These are phyloP conservation scores for Ampelomyces quisqualis DNA, from an alignment of 2,329 filamentous ascomycete species.

Conservation along the genomic window DNA sequence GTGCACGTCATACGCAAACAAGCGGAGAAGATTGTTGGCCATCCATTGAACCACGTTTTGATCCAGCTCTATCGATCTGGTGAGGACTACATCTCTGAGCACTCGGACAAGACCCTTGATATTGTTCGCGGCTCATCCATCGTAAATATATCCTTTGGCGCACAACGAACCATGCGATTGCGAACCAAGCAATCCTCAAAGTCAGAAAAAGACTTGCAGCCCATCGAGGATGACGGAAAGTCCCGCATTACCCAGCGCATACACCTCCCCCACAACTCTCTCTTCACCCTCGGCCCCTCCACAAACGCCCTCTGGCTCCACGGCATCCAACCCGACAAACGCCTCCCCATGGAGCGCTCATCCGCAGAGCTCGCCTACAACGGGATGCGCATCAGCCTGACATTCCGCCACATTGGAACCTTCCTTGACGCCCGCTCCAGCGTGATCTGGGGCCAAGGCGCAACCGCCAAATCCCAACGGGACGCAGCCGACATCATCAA, in stretches of 20 bases:
- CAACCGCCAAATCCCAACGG: constrained; percentile 64
- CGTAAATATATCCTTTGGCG: constrained; percentile 91
- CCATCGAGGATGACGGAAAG: too few species aligned
- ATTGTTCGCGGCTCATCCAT: constrained; percentile 79
- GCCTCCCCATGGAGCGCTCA: constrained; percentile 66
- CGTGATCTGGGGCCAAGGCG: constrained; percentile 90
- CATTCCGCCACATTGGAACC: constrained; percentile 86
- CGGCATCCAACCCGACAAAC: constrained; percentile 85
- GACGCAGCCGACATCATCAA: constrained; percentile 67
- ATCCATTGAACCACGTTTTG: constrained; percentile 83
- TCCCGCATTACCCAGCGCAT: constrained; percentile 61
- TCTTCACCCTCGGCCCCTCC: constrained; percentile 75
- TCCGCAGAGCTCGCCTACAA: constrained; percentile 68
- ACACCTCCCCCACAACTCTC: constrained; percentile 80
- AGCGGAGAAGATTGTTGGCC: constrained; percentile 72
- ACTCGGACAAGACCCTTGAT: constrained; percentile 95
- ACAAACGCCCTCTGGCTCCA: constrained; percentile 91
- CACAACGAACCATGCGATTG: constrained; percentile 84
- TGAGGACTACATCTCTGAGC: constrained; percentile 90
- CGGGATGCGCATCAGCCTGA: constrained; percentile 84
- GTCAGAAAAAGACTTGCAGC: too few species aligned
- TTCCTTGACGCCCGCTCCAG: constrained; percentile 67
- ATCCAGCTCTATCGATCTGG: constrained; percentile 92
- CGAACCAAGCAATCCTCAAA: constrained; percentile 68
- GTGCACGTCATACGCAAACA: constrained; percentile 67